Conservation (phyloP, 2,329 filamentous ascomycete species). For the Colletotrichum karsti region DNA sequence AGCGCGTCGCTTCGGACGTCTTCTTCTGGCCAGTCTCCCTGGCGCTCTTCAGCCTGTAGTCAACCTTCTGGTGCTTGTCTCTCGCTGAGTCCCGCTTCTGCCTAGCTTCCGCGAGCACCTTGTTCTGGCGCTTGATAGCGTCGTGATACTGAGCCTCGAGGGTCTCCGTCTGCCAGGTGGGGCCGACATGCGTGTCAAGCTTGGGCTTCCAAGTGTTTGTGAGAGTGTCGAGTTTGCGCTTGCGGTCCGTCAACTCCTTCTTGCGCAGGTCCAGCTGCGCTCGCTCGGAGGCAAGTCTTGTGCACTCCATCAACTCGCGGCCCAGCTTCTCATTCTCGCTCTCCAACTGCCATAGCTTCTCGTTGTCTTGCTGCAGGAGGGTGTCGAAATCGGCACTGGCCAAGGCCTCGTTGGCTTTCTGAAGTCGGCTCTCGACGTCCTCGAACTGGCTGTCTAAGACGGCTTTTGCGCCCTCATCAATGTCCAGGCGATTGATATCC, state of each 20-base stretch:
- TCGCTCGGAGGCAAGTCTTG: constrained; percentile 80
- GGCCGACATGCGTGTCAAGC: constrained; percentile 70
- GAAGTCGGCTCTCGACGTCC: constrained; percentile 72
- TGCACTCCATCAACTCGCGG: constrained; percentile 84
- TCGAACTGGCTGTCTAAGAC: constrained; percentile 78
- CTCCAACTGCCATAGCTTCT: constrained; percentile 74
- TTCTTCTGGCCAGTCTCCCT: constrained; percentile 73
- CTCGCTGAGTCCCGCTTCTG: constrained; percentile 74
- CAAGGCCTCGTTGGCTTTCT: constrained; percentile 69
- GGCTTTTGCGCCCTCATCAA: constrained; percentile 87
- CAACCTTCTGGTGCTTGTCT: constrained; percentile 79
- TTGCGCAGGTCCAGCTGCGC: constrained; percentile 86
- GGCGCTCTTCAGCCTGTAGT: constrained; percentile 74
- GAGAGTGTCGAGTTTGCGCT: constrained; percentile 81
- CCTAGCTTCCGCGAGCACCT: constrained; percentile 70
- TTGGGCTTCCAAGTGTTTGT: constrained; percentile 77
- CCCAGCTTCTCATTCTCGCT: constrained; percentile 76
- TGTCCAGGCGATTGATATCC: constrained; percentile 75
- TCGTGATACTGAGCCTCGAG: constrained; percentile 77
- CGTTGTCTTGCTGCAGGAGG: constrained; percentile 73
- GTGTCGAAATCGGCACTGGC: constrained; percentile 73
- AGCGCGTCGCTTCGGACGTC: constrained; percentile 67
- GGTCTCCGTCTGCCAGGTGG: constrained; percentile 73
- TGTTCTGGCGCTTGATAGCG: constrained; percentile 64
- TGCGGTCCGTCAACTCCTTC: constrained; percentile 79